A percentile compares a stretch with the other conserved stretches of the same genome.
These are phyloP conservation scores for Teratosphaeria destructans DNA, from an alignment of 2,329 filamentous ascomycete species.

Conservation along the genomic window DNA sequence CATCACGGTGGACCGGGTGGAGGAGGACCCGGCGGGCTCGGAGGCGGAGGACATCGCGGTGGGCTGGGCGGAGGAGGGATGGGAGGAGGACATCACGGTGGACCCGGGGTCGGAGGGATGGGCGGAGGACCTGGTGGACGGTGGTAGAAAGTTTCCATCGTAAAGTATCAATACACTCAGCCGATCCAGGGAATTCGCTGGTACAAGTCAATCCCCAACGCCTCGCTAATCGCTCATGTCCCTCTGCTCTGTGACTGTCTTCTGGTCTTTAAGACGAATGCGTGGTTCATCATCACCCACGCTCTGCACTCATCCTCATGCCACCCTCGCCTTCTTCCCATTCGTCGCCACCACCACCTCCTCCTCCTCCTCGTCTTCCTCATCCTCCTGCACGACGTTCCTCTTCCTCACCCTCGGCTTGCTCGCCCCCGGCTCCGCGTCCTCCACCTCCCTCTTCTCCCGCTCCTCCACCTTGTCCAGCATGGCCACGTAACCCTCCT, in stretches of 20 bases:
- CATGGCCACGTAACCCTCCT: conserved; percentile 62
- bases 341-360: neutral
- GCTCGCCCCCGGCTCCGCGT: neutral
- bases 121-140: neutral
- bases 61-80: no score
- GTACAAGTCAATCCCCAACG: neutral
- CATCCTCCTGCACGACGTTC: conserved; percentile 2
- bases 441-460: conserved; percentile 9
- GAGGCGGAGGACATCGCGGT: neutral
- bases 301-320: neutral
- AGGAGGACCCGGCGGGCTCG: neutral
- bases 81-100: neutral
- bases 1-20: neutral
- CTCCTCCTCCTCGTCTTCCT: conserved; percentile 2
- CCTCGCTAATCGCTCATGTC: neutral
- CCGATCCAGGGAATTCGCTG: no score
- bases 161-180: no score
- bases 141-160: neutral
- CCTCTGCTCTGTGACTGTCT: neutral
- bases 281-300: no score
- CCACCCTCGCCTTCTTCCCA: neutral
- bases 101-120: neutral
- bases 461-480: conserved; percentile 40
- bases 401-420: conserved; percentile 3
- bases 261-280: no score